Evolutionary conservation across 2,329 filamentous ascomycete genomes (phyloP), one percentile per base, ranked within the genome.

Genomic region (Aaosphaeria pasadenensis): DNA sequence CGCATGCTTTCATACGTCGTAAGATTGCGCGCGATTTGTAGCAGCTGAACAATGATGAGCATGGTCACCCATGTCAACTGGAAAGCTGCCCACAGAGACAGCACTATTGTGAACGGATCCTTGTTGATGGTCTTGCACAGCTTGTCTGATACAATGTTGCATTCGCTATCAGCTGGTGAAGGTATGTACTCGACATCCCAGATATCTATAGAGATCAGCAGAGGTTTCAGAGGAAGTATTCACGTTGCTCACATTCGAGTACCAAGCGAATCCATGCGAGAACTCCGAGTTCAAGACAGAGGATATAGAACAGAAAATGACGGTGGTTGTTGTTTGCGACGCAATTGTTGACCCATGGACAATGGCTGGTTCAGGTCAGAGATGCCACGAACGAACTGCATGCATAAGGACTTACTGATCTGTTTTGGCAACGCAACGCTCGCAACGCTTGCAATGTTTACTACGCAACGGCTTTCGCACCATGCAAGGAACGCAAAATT

Each of bases 1-100:
- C 86, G 85, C 91, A 99, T 97, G 70, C 91, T 95, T 72, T 99
- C 94, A 71, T 89, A 97, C 0, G 94, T 99, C 1, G 94, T 99
- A 77, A 95, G 87, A 48, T 91, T 95, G 52, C 91, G 85, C 0
- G 91, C 88, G 44, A 99, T 86, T 67, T 99, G 94, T 44, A 96
- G 80, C 44, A 96, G 84, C 67, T 99, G 95, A 5, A 97, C 95
- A 55, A 91, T 87, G 50, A 96, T 80, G 32, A 99, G 84, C 91
- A 99, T 97, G n/a, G 87, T 86, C 3, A 97, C 89, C 94, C 94
- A 99, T 17, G 89, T 87, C 31, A 96, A 80, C 70, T 99, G 95
- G 39, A 96, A 76, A 2, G 82, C 80, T 5, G 82, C 81, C 94
- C 94, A 99, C 30, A 89, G 73, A 9, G 82, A 82, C 17, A 96